Conservation (phyloP, 1,139 yeast species). For the Nakaseomyces delphensis region DNA sequence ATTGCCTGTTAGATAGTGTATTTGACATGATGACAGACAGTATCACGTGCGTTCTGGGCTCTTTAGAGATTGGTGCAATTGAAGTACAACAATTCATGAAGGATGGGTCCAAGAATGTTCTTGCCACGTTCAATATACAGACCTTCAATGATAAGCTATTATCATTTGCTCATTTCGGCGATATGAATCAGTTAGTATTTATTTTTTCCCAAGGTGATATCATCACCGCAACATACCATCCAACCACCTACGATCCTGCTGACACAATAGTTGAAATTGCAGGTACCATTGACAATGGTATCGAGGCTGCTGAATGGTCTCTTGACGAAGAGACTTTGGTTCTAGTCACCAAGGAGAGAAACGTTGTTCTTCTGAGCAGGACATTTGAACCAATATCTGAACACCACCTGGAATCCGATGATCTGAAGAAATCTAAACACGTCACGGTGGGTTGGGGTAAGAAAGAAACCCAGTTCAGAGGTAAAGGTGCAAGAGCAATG, state of each 20-base stretch:
- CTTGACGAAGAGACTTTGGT: constrained; percentile 83
- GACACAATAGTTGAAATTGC: constrained; percentile 60
- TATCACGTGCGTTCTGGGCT: constrained; percentile 57
- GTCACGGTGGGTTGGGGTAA: constrained; percentile 99
- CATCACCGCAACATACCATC: constrained; percentile 55
- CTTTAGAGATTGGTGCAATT: constrained; percentile 48
- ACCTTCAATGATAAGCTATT: constrained; percentile 34
- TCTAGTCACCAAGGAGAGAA: constrained; percentile 54
- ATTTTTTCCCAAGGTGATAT: constrained; percentile 63
- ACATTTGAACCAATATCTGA: constrained; percentile 76
- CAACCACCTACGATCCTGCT: constrained; percentile 39
- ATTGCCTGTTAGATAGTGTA: constrained; percentile 38
- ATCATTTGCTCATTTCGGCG: constrained; percentile 58
- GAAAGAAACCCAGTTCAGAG: constrained; percentile 92
- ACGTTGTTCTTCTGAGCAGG: constrained; percentile 61
- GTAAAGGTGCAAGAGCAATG: constrained; percentile 79
- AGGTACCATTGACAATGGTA: constrained; percentile 75
- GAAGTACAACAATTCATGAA: constrained; percentile 56
- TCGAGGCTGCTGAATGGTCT: constrained; percentile 76
- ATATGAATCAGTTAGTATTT: constrained; percentile 50
- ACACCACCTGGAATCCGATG: constrained; percentile 47
- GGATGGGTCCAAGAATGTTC: constrained; percentile 43
- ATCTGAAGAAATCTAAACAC: constrained; percentile 66
- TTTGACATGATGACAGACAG: constrained; percentile 73
- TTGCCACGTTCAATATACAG: constrained; percentile 49